Base-by-base conservation (phyloP, 768 basidiomycete species). In the Boletales sp. region DNA sequence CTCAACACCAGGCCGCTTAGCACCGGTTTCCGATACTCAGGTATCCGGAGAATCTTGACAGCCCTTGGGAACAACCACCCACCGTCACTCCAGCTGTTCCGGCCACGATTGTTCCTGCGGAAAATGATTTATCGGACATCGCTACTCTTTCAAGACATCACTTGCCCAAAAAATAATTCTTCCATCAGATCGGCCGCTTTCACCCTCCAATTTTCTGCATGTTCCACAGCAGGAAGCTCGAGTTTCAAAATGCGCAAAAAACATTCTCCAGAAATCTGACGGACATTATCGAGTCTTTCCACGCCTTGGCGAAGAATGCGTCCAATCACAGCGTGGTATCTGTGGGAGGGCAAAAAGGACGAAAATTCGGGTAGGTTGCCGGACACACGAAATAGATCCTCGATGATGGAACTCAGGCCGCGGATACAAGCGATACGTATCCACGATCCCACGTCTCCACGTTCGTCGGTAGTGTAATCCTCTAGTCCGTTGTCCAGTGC, bases 371-470 rank as follows among this genome's bases (percentile, higher is more conserved):
- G 60, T 30, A 80, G 58, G n/a, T 55, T 58, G 46, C 50, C 59
- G 21, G 80, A 74, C 40, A 72, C 61, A 12, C 66, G 59, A 56
- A 87, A 74, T 4, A 90, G 59, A 21, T 78, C 70, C 58, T 76
- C 71, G 39, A 79, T 71, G 50, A 83, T 68, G 8, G 73, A 69
- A 15, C 81, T 74, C 48, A 94, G 69, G 10, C 86, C 86, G 41
- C 74, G 74, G 44, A 94, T 77, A 59, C 86, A 89, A 2, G 83
- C 82, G 8, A 88, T 78, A 54, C 95, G 88, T 45, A 94, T 79
- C 93, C 94, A 96, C 2, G 95, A 97, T 37, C 95, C 95, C 34
- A 99, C 87, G 63, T 99, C 96, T 5, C 95, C 95, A 56, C 95
- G 84, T 64, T 96, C 90, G 64, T 99, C 95, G 42, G 81, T 83